phyloP scores from a whole-genome alignment of 768 basidiomycete genomes.

The Suillus ampliporus region DNA sequence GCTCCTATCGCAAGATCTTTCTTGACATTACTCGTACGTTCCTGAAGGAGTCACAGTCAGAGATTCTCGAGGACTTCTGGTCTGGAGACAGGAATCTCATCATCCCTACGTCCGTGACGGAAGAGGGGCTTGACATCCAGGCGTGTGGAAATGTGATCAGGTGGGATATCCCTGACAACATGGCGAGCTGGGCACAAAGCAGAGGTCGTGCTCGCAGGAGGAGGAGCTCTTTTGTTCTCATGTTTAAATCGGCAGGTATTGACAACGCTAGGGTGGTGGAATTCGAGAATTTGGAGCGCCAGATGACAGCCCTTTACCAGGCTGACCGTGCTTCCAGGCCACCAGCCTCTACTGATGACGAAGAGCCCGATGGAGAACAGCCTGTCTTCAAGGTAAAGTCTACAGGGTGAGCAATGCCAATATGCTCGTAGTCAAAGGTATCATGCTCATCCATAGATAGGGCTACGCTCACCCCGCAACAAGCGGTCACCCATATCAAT shows the following conservation, averaged over 20 bases:
- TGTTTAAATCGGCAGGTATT: slow-evolving; percentile 59
- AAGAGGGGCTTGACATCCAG: slow-evolving; percentile 86
- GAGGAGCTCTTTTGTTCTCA: slow-evolving; percentile 72
- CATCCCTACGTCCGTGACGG: slow-evolving; percentile 78
- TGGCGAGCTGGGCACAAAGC: slow-evolving; percentile 86
- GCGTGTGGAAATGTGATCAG: slow-evolving; percentile 83
- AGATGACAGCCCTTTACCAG: slow-evolving; percentile 68
- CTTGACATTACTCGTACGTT: slow-evolving; percentile 73
- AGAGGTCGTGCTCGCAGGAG: slow-evolving; percentile 77
- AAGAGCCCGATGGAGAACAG: slow-evolving; percentile 38
- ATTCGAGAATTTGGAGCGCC: slow-evolving; percentile 61
- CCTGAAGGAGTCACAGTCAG: slow-evolving; percentile 46
- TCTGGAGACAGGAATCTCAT: slow-evolving; percentile 74
- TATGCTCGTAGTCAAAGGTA: neutral
- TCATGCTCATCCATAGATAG: slow-evolving; percentile 39
- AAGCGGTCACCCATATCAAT: slow-evolving; percentile 68
- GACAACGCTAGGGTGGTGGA: slow-evolving; percentile 51
- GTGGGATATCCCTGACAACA: slow-evolving; percentile 75
- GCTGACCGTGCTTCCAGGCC: slow-evolving; percentile 34
- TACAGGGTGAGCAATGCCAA: slow-evolving; percentile 69
- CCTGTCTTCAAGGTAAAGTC: slow-evolving; percentile 54
- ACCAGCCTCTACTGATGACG: slow-evolving; percentile 29
- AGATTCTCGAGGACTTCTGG: slow-evolving; percentile 66
- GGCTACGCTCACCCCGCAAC: slow-evolving; percentile 73
- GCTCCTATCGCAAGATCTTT: slow-evolving; percentile 57